Evolutionary conservation across 2,329 filamentous ascomycete genomes (phyloP), one percentile per base, ranked within the genome.

Genomic region (Neofusicoccum cordaticola): DNA sequence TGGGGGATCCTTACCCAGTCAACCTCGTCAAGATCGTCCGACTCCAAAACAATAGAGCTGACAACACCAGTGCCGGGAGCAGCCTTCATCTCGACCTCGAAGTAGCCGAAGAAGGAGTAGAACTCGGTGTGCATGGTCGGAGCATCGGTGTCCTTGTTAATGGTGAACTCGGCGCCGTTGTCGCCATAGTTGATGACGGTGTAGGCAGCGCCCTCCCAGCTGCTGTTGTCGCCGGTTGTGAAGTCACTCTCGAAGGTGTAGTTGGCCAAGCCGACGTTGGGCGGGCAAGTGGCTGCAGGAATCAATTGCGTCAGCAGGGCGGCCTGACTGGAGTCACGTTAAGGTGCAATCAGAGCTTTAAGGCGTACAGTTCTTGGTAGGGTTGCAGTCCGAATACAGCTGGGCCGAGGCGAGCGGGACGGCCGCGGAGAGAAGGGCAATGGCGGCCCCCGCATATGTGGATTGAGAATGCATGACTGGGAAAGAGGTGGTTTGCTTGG

Each of bases 341-440:
- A 8, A 41, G 7, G 22, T 37, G 56, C 41, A 45, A 48, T 15
- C 17, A 48, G 41, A 35, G 56, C 37, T 4, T 41, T 4, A 27
- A 19, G 34, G 56, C 91, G 93, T 65, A 79, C 74, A 41, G 83
- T 85, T 67, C 68, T 91, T 83, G 69, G 88, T 81, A 3, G 92
- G 92, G 73, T 94, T 87, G 81, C 92, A 96, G 48, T 82, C 75
- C 4, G 90, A 91, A 56, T 77, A 86, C 45, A 91, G 91, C 75
- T 96, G 92, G 53, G 88, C 91, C 22, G 63, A 60, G 47, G 50
- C 63, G 39, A 65, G 17, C 11, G 63, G 63, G 19, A 48, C 34
- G 12, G 51, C 19, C 13, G 53, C 51, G 17, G 52, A 42, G 35
- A 62, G 47, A 50, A 62, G 37, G 64, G 51, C 58, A 19, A 47